A percentile compares a stretch with the other conserved stretches of the same genome.
Evolutionary conservation across 352 stramenopile genomes (phyloP).

Genomic region (Pythium chondricola): DNA sequence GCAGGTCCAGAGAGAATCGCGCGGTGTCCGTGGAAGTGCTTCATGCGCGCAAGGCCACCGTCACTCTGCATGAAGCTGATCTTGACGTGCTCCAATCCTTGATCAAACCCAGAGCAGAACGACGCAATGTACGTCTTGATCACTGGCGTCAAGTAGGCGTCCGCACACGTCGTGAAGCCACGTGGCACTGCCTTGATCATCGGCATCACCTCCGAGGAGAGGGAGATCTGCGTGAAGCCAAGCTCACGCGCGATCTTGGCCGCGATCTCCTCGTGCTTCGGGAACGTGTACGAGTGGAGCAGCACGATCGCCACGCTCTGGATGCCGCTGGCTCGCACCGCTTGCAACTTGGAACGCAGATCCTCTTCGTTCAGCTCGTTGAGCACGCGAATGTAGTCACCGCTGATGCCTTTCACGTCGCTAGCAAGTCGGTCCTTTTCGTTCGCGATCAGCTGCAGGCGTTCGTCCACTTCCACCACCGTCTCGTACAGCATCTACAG

Average conservation of each 20-base stretch:
- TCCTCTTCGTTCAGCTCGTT: constrained; percentile 74
- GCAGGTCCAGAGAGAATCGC: constrained; percentile 93
- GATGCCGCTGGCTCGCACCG: constrained; percentile 71
- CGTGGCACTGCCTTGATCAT: constrained; percentile 98
- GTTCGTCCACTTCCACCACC: constrained; percentile 97
- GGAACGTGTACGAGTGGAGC: constrained; percentile 94
- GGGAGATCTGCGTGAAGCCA: constrained; percentile 92
- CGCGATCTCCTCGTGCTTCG: constrained; percentile 90
- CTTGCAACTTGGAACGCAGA: constrained; percentile 73
- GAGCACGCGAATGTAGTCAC: constrained; percentile 84
- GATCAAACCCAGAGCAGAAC: constrained; percentile 96
- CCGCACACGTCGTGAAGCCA: constrained; percentile 95
- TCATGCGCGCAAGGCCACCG: constrained; percentile 94
- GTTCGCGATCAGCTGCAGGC: constrained; percentile 89
- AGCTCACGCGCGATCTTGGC: constrained; percentile 87
- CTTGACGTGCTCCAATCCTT: constrained; percentile 81
- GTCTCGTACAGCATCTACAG: constrained; percentile 93
- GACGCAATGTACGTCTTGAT: constrained; percentile 96
- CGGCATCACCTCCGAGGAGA: constrained; percentile 92
- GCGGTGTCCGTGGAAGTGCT: constrained; percentile 89
- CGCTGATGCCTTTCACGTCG: constrained; percentile 81
- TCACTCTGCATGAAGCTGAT: constrained; percentile 99
- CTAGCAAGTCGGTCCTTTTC: constrained; percentile 41
- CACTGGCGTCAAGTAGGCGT: constrained; percentile 98
- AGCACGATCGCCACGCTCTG: constrained; percentile 94